Evolutionary conservation across 768 basidiomycete species (phyloP).

Genomic region (Trametes cubensis): DNA sequence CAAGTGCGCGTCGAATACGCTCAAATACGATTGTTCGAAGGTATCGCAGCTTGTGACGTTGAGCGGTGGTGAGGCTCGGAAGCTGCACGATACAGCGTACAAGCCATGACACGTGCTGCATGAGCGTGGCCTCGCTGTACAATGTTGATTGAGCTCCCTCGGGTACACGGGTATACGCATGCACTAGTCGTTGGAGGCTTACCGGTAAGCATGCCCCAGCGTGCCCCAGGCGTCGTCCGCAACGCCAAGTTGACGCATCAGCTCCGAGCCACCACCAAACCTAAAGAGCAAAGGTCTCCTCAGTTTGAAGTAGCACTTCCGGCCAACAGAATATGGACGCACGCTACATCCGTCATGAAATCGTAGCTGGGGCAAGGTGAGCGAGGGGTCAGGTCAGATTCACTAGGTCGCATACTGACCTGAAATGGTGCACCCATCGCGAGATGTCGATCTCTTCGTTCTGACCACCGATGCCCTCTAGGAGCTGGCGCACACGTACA

Average conservation of each 20-base stretch:
- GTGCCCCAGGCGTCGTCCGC: constrained; percentile 10
- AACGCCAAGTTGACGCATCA: constrained; percentile 41
- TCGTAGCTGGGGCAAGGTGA: constrained; percentile 38
- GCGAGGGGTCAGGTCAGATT: neutral
- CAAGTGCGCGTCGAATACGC: too few relatives aligned
- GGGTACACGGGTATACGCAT: neutral
- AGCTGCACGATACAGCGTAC: too few relatives aligned
- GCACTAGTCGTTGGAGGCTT: neutral
- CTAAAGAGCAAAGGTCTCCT: constrained; percentile 28
- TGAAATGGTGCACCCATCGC: constrained; percentile 43
- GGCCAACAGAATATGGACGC: neutral
- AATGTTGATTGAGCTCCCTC: neutral
- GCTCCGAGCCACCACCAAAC: constrained; percentile 44
- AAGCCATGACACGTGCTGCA: too few relatives aligned
- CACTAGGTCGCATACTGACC: constrained; percentile 33
- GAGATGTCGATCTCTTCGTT: constrained; percentile 34
- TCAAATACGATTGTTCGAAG: constrained; percentile 45
- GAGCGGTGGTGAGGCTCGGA: too few relatives aligned
- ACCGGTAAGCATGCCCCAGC: constrained; percentile 5
- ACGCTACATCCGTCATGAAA: constrained; percentile 48
- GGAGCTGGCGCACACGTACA: constrained; percentile 43
- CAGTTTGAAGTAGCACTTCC: too few relatives aligned
- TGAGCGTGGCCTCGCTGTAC: too few relatives aligned
- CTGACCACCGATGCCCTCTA: constrained; percentile 36
- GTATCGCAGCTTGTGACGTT: neutral